Conservation (phyloP, 495 filamentous ascomycete genomes). For the Xylaria scruposa region DNA sequence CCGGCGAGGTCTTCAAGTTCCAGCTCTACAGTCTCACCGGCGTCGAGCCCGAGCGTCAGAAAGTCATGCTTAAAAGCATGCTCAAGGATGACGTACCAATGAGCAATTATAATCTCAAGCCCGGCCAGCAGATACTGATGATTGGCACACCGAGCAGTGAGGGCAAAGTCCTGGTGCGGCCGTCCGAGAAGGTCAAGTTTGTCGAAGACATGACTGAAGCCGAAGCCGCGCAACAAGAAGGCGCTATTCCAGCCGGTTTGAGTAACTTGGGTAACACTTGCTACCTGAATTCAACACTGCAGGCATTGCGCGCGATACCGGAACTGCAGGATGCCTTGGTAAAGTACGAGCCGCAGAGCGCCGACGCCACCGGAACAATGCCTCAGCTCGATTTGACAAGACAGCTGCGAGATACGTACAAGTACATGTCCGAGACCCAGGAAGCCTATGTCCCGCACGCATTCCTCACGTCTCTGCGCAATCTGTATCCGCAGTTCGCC, state of each 20-base stretch:
- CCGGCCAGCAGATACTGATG: conserved; percentile 92
- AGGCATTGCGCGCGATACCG: conserved; percentile 85
- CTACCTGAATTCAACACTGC: conserved; percentile 96
- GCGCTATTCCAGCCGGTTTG: conserved; percentile 86
- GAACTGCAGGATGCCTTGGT: conserved; percentile 84
- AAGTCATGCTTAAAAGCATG: conserved; percentile 92
- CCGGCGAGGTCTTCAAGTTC: conserved; percentile 91
- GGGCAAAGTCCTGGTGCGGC: conserved; percentile 68
- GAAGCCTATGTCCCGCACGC: conserved; percentile 83
- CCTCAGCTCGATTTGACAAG: conserved; percentile 74
- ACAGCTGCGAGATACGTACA: conserved; percentile 86
- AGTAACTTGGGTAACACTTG: conserved; percentile 97
- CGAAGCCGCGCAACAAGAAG: conserved; percentile 80
- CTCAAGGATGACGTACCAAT: conserved; percentile 94
- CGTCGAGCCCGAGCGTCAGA: conserved; percentile 95
- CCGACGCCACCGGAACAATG: conserved; percentile 28
- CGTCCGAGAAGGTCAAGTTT: conserved; percentile 85
- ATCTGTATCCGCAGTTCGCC: conserved; percentile 90
- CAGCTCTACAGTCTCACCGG: conserved; percentile 94
- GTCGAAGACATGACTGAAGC: conserved; percentile 98
- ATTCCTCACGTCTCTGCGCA: conserved; percentile 84
- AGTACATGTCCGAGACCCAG: conserved; percentile 91
- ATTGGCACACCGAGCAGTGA: conserved; percentile 82
- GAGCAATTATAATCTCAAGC: conserved; percentile 81
- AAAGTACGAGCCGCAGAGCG: conserved; percentile 62